Percentiles rank a stretch among this genome's conserved stretches.
Conservation (phyloP, 257 asterid species). For the Pogostemon cablin region DNA sequence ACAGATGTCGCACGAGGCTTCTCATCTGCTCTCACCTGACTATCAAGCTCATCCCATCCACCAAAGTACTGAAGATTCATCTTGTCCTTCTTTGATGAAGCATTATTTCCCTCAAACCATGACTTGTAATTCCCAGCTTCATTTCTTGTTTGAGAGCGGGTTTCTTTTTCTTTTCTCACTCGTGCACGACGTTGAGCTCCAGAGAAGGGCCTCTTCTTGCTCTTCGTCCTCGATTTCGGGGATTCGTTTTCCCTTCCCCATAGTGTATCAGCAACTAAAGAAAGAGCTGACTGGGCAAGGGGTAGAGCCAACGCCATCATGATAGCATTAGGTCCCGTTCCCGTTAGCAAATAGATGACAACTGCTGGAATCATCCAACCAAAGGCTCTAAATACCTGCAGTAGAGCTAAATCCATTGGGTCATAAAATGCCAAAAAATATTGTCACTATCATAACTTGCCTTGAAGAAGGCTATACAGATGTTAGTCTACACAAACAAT, state of each 20-base stretch:
- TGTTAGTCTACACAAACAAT: not conserved
- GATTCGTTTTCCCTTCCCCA: constrained; percentile 51
- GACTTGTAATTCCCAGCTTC: constrained; percentile 49
- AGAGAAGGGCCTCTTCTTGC: constrained; percentile 45
- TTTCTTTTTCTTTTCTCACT: constrained; percentile 44
- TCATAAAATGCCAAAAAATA: constrained; percentile 15
- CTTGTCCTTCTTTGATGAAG: constrained; percentile 35
- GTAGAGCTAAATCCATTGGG: constrained; percentile 22
- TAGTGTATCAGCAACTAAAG: constrained; percentile 51
- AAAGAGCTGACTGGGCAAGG: constrained; percentile 74
- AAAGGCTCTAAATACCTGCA: constrained; percentile 67
- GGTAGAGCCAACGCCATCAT: constrained; percentile 82
- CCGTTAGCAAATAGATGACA: constrained; percentile 54
- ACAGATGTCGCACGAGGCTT: constrained; percentile 28
- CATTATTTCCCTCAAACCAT: constrained; percentile 49
- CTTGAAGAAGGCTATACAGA: not conserved
- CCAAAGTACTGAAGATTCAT: constrained; percentile 46
- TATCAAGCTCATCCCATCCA: constrained; percentile 95
- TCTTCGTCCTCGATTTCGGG: constrained; percentile 45
- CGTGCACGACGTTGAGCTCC: constrained; percentile 38
- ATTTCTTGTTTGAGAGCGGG: constrained; percentile 35
- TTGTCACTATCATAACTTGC: not conserved
- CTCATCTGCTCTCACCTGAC: constrained; percentile 38
- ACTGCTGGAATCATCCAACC: constrained; percentile 94
- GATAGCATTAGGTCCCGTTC: constrained; percentile 57